These are phyloP conservation scores for Suillus spraguei DNA, from an alignment of 768 basidiomycete genomes.

Conservation along the genomic window DNA sequence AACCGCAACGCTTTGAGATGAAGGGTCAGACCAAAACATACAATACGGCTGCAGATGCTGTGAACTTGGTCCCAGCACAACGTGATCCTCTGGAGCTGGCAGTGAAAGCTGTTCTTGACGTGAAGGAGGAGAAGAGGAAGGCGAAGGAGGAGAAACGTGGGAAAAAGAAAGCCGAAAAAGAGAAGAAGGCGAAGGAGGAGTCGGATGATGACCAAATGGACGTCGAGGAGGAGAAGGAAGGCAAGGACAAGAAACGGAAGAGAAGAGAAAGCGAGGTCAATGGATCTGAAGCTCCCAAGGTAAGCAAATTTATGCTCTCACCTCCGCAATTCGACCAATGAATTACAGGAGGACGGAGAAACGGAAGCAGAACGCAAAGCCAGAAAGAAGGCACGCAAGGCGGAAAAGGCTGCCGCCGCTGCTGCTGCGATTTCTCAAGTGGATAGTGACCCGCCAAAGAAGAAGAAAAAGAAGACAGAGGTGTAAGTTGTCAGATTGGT, in stretches of 20 bases:
- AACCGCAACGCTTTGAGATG: slow-evolving; percentile 84
- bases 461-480: slow-evolving; percentile 42
- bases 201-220: slow-evolving; percentile 45
- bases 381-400: slow-evolving; percentile 75
- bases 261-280: slow-evolving; percentile 59
- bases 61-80: slow-evolving; percentile 85
- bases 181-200: slow-evolving; percentile 46
- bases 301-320: slow-evolving; percentile 27
- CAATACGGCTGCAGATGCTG: slow-evolving; percentile 82
- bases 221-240: slow-evolving; percentile 41
- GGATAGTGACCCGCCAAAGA: slow-evolving; percentile 46
- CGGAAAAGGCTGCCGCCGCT: slow-evolving; percentile 65
- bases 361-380: slow-evolving; percentile 86
- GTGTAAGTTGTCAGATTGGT: slow-evolving; percentile 19
- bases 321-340: slow-evolving; percentile 12
- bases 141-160: slow-evolving; percentile 79
- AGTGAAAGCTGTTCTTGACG: slow-evolving; percentile 72
- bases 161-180: slow-evolving; percentile 60
- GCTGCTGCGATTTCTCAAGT: slow-evolving; percentile 35
- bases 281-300: slow-evolving; percentile 43
- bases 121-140: slow-evolving; percentile 85
- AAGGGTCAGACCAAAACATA: slow-evolving; percentile 78
- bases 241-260: slow-evolving; percentile 48
- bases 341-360: slow-evolving; percentile 51
- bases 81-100: slow-evolving; percentile 78